phyloP scores from a whole-genome alignment of 2,329 filamentous ascomycete species.

The Penicillium concentricum region DNA sequence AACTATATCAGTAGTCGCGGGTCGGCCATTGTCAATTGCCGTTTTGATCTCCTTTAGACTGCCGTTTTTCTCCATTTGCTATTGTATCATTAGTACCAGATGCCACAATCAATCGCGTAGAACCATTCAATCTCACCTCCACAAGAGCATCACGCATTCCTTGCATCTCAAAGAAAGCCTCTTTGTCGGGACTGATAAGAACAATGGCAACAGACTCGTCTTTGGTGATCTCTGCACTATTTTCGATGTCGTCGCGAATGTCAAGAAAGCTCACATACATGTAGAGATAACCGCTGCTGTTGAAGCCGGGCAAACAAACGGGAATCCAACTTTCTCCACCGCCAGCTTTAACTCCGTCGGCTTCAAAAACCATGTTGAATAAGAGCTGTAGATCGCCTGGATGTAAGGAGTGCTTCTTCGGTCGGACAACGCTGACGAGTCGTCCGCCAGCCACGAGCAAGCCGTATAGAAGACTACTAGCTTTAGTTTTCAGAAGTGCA shows the following conservation, averaged over 20 bases:
- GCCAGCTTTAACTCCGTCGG: constrained; percentile 83
- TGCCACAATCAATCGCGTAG: not conserved
- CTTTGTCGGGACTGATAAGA: constrained; percentile 87
- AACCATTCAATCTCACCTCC: constrained; percentile 41
- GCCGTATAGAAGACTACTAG: constrained; percentile 81
- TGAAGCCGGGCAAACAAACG: constrained; percentile 92
- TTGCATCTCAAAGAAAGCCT: constrained; percentile 88
- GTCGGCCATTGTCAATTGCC: constrained; percentile 70
- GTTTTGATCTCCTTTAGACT: constrained; percentile 71
- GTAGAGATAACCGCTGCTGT: constrained; percentile 93
- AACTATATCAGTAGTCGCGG: constrained; percentile 70
- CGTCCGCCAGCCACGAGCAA: constrained; percentile 88
- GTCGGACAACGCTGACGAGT: constrained; percentile 90
- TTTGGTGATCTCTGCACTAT: constrained; percentile 43
- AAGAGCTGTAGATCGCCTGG: constrained; percentile 94
- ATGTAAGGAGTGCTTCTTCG: constrained; percentile 91
- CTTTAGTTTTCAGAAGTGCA: constrained; percentile 74
- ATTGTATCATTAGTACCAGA: constrained; percentile 29
- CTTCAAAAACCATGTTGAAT: constrained; percentile 99
- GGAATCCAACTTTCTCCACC: constrained; percentile 98
- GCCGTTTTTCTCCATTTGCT: constrained; percentile 73
- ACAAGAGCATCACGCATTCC: constrained; percentile 64
- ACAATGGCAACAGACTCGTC: constrained; percentile 84
- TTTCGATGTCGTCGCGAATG: constrained; percentile 51
- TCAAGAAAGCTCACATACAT: constrained; percentile 99